Conservation (phyloP, 176 grass and related monocot genomes). For the bread wheat (Triticum aestivum) region DNA sequence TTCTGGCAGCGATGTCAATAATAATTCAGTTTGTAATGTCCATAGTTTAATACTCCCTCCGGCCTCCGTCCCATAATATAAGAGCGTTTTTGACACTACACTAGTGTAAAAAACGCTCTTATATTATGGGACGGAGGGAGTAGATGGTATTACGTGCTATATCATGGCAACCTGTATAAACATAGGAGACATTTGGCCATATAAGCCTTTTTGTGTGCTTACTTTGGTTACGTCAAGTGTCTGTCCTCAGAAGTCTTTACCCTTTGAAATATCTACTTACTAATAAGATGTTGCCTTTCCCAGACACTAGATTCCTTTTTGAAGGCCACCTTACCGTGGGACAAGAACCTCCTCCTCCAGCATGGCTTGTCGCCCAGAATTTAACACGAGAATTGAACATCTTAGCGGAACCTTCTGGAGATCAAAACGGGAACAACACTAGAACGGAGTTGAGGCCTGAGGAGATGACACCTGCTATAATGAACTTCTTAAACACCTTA, state of each 20-base stretch:
- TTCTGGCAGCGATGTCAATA: conserved; percentile 3
- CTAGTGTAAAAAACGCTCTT: too few relatives aligned
- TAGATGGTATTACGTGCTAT: not conserved
- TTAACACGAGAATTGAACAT: conserved; percentile 58
- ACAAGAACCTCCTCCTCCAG: conserved; percentile 81
- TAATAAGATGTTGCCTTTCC: conserved; percentile 38
- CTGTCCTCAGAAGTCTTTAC: not conserved
- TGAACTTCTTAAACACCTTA: conserved; percentile 57
- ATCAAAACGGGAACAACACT: conserved; percentile 38
- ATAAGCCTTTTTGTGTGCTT: not conserved
- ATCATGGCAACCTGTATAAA: conserved; percentile 8
- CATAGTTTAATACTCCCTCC: not conserved
- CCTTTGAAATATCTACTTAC: conserved; percentile 22
- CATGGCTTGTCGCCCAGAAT: conserved; percentile 93
- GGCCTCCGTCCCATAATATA: too few relatives aligned
- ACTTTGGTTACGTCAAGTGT: not conserved
- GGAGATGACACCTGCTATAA: conserved; percentile 39
- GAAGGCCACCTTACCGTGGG: conserved; percentile 95
- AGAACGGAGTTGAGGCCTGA: conserved; percentile 8
- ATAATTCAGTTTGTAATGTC: not conserved
- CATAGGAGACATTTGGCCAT: not conserved
- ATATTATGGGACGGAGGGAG: too few relatives aligned
- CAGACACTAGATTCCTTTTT: conserved; percentile 84
- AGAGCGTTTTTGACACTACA: too few relatives aligned
- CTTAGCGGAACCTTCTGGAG: conserved; percentile 58